phyloP scores from a whole-genome alignment of 257 asterid genomes.

The Petrea volubilis region DNA sequence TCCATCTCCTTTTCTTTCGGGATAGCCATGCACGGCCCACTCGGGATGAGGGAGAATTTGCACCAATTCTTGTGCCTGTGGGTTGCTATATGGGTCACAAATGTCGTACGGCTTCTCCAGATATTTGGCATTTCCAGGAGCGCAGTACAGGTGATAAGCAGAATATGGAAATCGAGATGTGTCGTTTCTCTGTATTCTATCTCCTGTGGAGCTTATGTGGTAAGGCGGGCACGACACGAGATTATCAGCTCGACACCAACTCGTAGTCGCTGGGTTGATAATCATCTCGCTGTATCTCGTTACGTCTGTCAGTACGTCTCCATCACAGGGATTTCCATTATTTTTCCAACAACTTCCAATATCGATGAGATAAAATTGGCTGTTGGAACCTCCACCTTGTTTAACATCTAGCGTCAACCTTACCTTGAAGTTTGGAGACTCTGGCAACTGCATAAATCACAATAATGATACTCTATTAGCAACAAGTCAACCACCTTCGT shows the following conservation, averaged over 20 bases:
- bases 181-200: slow-evolving; percentile 52
- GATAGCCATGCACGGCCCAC: slow-evolving; percentile 87
- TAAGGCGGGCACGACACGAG: slow-evolving; percentile 82
- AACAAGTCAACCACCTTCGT: too few relatives aligned
- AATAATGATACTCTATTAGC: not conserved
- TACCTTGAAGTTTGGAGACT: slow-evolving; percentile 80
- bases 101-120: slow-evolving; percentile 72
- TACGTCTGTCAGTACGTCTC: slow-evolving; percentile 73
- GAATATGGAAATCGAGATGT: slow-evolving; percentile 73
- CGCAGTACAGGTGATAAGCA: slow-evolving; percentile 83
- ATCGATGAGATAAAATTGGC: slow-evolving; percentile 79
- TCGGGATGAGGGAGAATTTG: slow-evolving; percentile 91
- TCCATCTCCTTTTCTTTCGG: slow-evolving; percentile 71
- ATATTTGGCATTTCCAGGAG: slow-evolving; percentile 77
- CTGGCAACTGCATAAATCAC: slow-evolving; percentile 51
- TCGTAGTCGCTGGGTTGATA: slow-evolving; percentile 74
- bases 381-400: slow-evolving; percentile 80
- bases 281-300: slow-evolving; percentile 91
- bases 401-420: slow-evolving; percentile 60
- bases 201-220: slow-evolving; percentile 64
- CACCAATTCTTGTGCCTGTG: slow-evolving; percentile 86
- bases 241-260: slow-evolving; percentile 73
- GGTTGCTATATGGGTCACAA: slow-evolving; percentile 89
- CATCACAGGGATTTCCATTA: slow-evolving; percentile 72
- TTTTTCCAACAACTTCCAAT: slow-evolving; percentile 93